phyloP scores from a whole-genome alignment of 768 basidiomycete species.

The Kwoniella pini region DNA sequence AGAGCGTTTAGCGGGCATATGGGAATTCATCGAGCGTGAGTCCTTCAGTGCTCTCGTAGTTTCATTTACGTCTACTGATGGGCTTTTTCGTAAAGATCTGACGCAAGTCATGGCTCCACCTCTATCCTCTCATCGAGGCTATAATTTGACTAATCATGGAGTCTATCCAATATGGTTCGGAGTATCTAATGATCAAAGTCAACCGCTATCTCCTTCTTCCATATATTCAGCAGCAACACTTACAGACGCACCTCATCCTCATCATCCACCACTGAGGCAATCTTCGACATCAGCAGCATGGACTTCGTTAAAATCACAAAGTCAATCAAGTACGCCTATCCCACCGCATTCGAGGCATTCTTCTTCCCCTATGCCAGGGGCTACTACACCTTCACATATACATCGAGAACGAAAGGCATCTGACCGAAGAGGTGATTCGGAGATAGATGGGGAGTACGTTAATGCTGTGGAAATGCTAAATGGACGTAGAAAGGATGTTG shows the following conservation, averaged over 20 bases:
- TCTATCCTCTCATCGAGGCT: constrained; percentile 23
- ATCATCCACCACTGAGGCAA: constrained; percentile 11
- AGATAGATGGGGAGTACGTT: constrained; percentile 14
- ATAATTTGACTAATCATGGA: constrained; percentile 47
- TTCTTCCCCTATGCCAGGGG: constrained; percentile 13
- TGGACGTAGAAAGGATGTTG: constrained; percentile 7
- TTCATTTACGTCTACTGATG: too few relatives aligned
- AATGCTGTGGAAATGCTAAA: constrained; percentile 15
- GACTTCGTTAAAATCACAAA: constrained; percentile 17
- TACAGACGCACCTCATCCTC: neutral
- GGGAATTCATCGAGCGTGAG: constrained; percentile 48
- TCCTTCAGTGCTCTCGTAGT: neutral
- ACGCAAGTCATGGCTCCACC: constrained; percentile 39
- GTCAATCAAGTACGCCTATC: constrained; percentile 5
- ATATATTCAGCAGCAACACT: constrained; percentile 7
- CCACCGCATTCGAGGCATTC: constrained; percentile 15
- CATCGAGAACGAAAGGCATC: constrained; percentile 13
- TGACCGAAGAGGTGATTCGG: constrained; percentile 10
- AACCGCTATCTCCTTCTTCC: constrained; percentile 15
- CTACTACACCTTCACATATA: constrained; percentile 8
- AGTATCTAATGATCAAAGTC: neutral
- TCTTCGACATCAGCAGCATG: constrained; percentile 19
- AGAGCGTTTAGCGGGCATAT: constrained; percentile 39
- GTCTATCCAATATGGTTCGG: constrained; percentile 48
- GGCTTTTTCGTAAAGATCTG: too few relatives aligned